phyloP scores from a whole-genome alignment of 352 stramenopile genomes.

The Phytophthora melonis region DNA sequence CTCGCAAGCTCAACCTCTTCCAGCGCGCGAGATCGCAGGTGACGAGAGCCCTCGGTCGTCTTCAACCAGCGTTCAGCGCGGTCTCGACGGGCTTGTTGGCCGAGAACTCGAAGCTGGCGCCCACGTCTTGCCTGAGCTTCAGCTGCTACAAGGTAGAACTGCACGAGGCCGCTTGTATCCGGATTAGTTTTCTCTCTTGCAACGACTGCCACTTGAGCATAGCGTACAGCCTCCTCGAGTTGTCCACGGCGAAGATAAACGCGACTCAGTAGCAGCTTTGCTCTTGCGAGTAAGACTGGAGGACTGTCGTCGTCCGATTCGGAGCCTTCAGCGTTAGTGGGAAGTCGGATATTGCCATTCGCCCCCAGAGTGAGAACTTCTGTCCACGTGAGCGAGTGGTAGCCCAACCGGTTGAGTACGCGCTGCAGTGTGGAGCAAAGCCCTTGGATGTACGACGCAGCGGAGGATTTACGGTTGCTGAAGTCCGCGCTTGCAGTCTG shows the following conservation, averaged over 20 bases:
- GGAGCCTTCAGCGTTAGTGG: conserved; percentile 26
- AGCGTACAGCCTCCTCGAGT: conserved; percentile 62
- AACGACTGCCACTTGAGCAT: conserved; percentile 55
- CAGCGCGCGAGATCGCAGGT: conserved; percentile 53
- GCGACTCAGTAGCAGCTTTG: conserved; percentile 63
- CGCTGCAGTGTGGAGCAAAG: conserved; percentile 40
- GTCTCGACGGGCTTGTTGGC: conserved; percentile 57
- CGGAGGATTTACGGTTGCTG: conserved; percentile 28
- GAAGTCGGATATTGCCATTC: conserved; percentile 20
- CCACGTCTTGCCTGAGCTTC: conserved; percentile 63
- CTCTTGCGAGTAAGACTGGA: conserved; percentile 42
- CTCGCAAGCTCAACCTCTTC: conserved; percentile 39
- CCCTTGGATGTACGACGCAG: conserved; percentile 35
- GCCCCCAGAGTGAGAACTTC: conserved; percentile 31
- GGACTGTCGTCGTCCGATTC: conserved; percentile 21
- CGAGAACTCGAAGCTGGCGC: conserved; percentile 56
- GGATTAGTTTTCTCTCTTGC: conserved; percentile 52
- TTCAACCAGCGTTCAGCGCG: conserved; percentile 61
- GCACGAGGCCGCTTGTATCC: conserved; percentile 43
- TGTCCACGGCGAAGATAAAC: conserved; percentile 65
- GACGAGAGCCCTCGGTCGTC: conserved; percentile 53
- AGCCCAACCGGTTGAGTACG: conserved; percentile 35
- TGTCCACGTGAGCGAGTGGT: conserved; percentile 41
- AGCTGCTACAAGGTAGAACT: conserved; percentile 64
- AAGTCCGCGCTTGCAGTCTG: conserved; percentile 31